Conservation (phyloP, 192 early-diverging fungal genomes). For the Umbelopsis vinacea region DNA sequence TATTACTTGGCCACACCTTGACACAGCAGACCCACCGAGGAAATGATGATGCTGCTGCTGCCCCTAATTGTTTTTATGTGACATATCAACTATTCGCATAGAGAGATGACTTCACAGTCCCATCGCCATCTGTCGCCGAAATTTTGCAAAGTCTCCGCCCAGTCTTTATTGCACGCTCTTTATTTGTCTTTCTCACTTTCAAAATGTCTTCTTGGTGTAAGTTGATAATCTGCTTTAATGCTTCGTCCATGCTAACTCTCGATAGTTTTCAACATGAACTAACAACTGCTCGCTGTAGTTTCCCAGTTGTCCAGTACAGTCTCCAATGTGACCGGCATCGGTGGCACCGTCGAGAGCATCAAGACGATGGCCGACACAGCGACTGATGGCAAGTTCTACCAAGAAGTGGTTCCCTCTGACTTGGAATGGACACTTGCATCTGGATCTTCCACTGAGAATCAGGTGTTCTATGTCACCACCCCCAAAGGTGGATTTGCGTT, state of each 20-base stretch:
- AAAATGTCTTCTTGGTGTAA: constrained; percentile 14
- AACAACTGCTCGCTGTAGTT: constrained; percentile 22
- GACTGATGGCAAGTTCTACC: constrained; percentile 46
- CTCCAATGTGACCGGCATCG: constrained; percentile 36
- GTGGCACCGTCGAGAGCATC: constrained; percentile 31
- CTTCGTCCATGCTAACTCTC: not conserved
- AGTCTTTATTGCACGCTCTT: not conserved
- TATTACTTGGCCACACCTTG: too few species aligned
- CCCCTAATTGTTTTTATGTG: not conserved
- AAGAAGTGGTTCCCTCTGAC: constrained; percentile 59
- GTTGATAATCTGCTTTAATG: not conserved
- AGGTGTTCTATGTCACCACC: constrained; percentile 83
- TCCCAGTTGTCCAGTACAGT: constrained; percentile 41
- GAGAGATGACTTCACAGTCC: not conserved
- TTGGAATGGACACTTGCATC: constrained; percentile 71
- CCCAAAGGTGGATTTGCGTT: constrained; percentile 78
- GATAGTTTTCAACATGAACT: not conserved
- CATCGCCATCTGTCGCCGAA: not conserved
- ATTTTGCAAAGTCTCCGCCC: constrained; percentile 2
- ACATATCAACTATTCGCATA: not conserved
- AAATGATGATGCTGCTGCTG: too few species aligned
- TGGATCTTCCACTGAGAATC: constrained; percentile 84
- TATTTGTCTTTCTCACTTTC: constrained; percentile 9
- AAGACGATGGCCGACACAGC: constrained; percentile 45
- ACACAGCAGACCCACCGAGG: too few species aligned